Evolutionary conservation across 179 eudicot species (phyloP), one percentile per base, ranked within the genome.

Genomic region (Vitellaria paradoxa): DNA sequence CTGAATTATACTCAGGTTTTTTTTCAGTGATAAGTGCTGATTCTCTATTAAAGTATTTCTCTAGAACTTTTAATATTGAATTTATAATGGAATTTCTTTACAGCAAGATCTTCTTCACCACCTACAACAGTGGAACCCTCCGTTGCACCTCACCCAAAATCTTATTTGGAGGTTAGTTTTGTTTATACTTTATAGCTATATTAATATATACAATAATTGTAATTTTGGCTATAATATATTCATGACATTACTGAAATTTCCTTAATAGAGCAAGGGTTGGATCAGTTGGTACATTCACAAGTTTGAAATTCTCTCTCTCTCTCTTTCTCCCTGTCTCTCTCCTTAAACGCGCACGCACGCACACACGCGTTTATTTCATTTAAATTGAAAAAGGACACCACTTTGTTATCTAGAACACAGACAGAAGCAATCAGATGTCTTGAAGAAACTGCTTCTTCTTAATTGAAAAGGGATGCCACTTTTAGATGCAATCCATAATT

Each of bases 51-150:
- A 50, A n/a, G 70, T 47, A 59, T 30, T 70, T 17, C 13, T 64
- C 24, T 52, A 13, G 76, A 15, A 52, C 68, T 79, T 76, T 74
- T 24, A 61, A 45, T 37, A 47, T 52, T 21, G 17, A 70, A 17
- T 30, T 14, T 37, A 24, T 73, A 21, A 60, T 76, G 52, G 65
- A 77, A 73, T 68, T 65, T 79, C 74, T 71, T 14, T 80, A 83
- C 88, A 94, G 96, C 84, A 76, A 88, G 87, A 81, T 86, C 96
- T 83, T 79, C 79, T 70, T 83, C 98, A 46, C 90, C 86, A 64
- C 90, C 95, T 78, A 79, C 87, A 62, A 80, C 90, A 42, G 82
- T 79, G 67, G 89, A 88, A 80, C 92, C 97, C 45, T 76, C 90
- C 49, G 82, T 52, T 75, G 82, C 85, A 66, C 96, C 97, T 79